A percentile compares a stretch with the other conserved stretches of the same genome.
Evolutionary conservation across 1,139 yeast genomes (phyloP).

Genomic region (Taphrina communis): DNA sequence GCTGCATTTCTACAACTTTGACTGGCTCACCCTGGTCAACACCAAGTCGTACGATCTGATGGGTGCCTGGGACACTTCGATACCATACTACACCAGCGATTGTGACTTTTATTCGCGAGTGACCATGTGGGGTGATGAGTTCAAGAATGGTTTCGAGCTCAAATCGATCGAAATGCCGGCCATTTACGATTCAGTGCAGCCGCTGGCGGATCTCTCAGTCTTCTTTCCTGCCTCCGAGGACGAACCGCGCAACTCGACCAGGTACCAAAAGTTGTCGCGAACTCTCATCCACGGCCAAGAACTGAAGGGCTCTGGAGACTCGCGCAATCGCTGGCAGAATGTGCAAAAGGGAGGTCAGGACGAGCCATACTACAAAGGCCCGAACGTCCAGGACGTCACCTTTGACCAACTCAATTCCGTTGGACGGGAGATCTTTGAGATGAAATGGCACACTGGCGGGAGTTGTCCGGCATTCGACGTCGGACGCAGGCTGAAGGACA

Average conservation of each 20-base stretch:
- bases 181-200: conserved; percentile 11
- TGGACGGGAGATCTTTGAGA: conserved; percentile 14
- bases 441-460: conserved; percentile 28
- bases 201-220: conserved; percentile 9
- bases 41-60: conserved; percentile 3
- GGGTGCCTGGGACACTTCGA: conserved; percentile 29
- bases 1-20: conserved; percentile 17
- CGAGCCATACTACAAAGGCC: conserved; percentile 19
- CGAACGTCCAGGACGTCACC: conserved; percentile 4
- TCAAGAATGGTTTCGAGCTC: conserved; percentile 15
- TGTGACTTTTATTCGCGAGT: conserved; percentile 27
- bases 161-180: not conserved
- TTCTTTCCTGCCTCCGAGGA: conserved; percentile 5
- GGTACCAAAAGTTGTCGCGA: conserved; percentile 10
- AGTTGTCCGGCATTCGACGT: conserved; percentile 16
- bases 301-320: conserved; percentile 11
- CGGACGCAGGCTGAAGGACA: conserved; percentile 16
- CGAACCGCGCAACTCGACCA: not conserved
- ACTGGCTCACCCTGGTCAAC: conserved; percentile 31
- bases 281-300: conserved; percentile 13
- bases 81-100: conserved; percentile 29
- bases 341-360: conserved; percentile 28
- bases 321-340: conserved; percentile 26
- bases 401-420: conserved; percentile 7
- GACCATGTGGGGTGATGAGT: conserved; percentile 23